Conservation (phyloP, 768 basidiomycete genomes). For the Tulasnella sp. region DNA sequence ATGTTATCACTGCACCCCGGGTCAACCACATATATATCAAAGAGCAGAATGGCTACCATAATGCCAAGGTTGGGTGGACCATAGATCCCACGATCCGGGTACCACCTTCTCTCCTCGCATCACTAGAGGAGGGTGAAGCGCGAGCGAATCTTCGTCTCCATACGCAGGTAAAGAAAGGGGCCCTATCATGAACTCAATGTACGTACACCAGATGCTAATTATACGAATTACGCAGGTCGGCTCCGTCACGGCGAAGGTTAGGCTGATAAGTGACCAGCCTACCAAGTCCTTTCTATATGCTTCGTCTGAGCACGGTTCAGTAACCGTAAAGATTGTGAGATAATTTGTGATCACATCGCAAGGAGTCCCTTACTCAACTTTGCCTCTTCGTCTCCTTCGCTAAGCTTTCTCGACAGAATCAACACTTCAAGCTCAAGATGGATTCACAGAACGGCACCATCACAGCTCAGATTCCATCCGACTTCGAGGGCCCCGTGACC, state of each 20-base stretch:
- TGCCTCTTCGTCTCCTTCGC: background rate
- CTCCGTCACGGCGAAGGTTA: background rate
- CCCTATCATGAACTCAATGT: background rate
- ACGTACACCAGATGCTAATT: no score
- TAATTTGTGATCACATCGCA: background rate
- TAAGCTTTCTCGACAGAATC: background rate
- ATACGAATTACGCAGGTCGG: background rate
- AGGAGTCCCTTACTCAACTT: background rate
- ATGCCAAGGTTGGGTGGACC: background rate
- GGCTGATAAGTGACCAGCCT: conserved; percentile 3
- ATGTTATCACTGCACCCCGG: background rate
- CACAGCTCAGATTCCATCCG: background rate
- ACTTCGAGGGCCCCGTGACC: conserved; percentile 9
- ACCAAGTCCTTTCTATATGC: conserved; percentile 1
- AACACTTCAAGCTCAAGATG: conserved; percentile 2
- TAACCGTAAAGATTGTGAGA: conserved; percentile 1
- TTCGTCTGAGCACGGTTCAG: background rate
- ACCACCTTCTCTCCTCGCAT: background rate
- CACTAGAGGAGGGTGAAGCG: background rate
- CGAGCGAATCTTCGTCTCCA: background rate
- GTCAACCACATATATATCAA: background rate
- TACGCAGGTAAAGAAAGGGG: background rate
- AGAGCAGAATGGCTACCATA: background rate
- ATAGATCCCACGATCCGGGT: background rate
- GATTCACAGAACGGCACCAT: conserved; percentile 8